A percentile compares a stretch with the other conserved stretches of the same genome.
Conservation (phyloP, 305 asterid species). For the Solanum aculeatissimum region DNA sequence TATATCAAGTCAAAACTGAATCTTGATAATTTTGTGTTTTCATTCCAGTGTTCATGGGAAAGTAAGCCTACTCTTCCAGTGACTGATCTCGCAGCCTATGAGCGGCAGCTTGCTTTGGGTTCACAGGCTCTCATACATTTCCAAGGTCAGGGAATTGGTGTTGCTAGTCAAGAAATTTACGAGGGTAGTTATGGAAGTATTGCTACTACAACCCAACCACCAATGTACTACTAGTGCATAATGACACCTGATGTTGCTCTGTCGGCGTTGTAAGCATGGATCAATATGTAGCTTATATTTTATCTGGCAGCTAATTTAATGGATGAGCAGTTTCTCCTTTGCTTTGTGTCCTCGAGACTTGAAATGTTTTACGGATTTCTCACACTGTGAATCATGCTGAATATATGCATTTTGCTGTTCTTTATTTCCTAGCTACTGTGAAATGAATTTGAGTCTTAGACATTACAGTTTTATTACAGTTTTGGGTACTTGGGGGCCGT, state of each 20-base stretch:
- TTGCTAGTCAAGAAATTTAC: conserved; percentile 33
- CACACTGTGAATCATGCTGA: neutral
- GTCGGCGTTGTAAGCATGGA: neutral
- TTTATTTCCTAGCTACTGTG: neutral
- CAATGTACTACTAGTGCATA: conserved; percentile 37
- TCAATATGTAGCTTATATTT: neutral
- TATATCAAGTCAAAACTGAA: neutral
- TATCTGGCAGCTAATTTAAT: neutral
- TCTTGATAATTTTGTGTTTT: neutral
- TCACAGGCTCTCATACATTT: conserved; percentile 20
- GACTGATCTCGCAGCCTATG: conserved; percentile 53
- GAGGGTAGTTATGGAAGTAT: conserved; percentile 31
- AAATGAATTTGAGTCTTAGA: neutral
- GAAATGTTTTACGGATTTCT: neutral
- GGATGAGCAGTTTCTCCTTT: neutral
- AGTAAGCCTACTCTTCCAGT: conserved; percentile 83
- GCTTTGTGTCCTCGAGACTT: no score
- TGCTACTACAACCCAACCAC: conserved; percentile 34
- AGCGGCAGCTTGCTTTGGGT: conserved; percentile 50
- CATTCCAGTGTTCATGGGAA: conserved; percentile 83
- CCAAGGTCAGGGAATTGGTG: conserved; percentile 36
- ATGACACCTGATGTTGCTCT: neutral
- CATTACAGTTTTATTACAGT: no score
- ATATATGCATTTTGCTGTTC: neutral
- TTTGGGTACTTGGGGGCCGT: no score